phyloP scores from a whole-genome alignment of 306 rosid species.

The Gleditsia sinensis region DNA sequence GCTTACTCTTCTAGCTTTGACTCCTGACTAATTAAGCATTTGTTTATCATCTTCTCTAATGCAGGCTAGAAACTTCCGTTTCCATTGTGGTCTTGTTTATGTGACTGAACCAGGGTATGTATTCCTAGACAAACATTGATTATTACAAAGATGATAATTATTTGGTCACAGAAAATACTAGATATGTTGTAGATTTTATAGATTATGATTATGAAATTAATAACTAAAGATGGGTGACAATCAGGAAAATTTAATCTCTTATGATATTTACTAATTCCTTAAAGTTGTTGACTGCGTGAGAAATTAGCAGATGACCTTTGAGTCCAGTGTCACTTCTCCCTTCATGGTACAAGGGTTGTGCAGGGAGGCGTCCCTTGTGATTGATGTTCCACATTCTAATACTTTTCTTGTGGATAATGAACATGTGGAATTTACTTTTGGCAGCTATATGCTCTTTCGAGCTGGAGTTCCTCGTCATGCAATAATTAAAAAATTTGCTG shows the following conservation, averaged over 20 bases:
- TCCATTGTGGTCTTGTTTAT: slow-evolving; percentile 92
- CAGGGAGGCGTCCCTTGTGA: slow-evolving; percentile 7
- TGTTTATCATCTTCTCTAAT: slow-evolving; percentile 32
- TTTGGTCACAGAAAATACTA: slow-evolving; percentile 14
- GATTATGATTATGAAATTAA: slow-evolving; percentile 3
- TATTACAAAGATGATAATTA: neutral
- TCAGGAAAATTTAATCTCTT: neutral
- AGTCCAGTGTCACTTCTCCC: slow-evolving; percentile 18
- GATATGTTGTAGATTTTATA: slow-evolving; percentile 5
- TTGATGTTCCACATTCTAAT: slow-evolving; percentile 26
- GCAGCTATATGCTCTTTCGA: slow-evolving; percentile 89
- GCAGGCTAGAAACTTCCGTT: slow-evolving; percentile 98
- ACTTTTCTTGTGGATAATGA: slow-evolving; percentile 26
- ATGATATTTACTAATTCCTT: slow-evolving; percentile 8
- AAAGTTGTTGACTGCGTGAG: slow-evolving; percentile 3
- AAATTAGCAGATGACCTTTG: slow-evolving; percentile 13
- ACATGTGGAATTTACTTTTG: slow-evolving; percentile 30
- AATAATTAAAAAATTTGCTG: slow-evolving; percentile 90
- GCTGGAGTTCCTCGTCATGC: slow-evolving; percentile 98
- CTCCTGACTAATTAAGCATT: slow-evolving; percentile 29
- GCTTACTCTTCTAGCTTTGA: slow-evolving; percentile 23
- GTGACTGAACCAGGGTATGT: slow-evolving; percentile 96
- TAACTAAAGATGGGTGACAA: slow-evolving; percentile 3
- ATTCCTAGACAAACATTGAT: slow-evolving; percentile 27
- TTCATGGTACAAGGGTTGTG: slow-evolving; percentile 10